Evolutionary conservation across 2,329 filamentous ascomycete species (phyloP).

Genomic region (Thielaviopsis cerberus): DNA sequence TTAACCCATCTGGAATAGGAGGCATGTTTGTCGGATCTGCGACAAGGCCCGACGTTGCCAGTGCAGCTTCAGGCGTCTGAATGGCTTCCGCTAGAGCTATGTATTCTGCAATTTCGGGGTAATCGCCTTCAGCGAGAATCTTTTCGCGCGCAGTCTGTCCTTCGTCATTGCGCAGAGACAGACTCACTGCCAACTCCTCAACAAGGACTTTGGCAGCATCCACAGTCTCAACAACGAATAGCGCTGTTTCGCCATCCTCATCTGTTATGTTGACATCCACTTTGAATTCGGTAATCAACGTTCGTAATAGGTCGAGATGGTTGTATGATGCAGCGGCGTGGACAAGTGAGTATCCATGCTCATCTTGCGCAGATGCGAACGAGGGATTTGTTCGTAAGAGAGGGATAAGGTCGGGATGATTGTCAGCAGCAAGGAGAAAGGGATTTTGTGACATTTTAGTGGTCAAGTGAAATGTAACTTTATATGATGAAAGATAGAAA

Average conservation of each 20-base stretch:
- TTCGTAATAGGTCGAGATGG: conserved; percentile 60
- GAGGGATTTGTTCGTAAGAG: conserved; percentile 55
- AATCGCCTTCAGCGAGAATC: conserved; percentile 61
- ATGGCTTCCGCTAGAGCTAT: conserved; percentile 26
- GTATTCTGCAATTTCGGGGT: conserved; percentile 56
- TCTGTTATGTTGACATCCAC: conserved; percentile 69
- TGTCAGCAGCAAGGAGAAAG: conserved; percentile 66
- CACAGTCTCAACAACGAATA: conserved; percentile 75
- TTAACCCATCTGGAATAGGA: conserved; percentile 47
- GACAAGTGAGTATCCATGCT: conserved; percentile 81
- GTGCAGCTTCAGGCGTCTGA: conserved; percentile 13
- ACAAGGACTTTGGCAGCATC: conserved; percentile 63
- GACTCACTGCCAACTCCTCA: conserved; percentile 61
- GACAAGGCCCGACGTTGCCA: conserved; percentile 17
- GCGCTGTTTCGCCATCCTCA: conserved; percentile 81
- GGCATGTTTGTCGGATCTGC: conserved; percentile 15
- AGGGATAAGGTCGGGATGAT: conserved; percentile 52
- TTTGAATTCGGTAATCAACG: conserved; percentile 55
- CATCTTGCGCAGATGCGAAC: conserved; percentile 67
- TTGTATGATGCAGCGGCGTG: conserved; percentile 89
- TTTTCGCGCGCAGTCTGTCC: conserved; percentile 67
- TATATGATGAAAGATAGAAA: too few relatives aligned
- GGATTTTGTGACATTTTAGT: conserved; percentile 36
- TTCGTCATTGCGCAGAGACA: conserved; percentile 46
- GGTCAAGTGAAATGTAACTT: too few relatives aligned